Evolutionary conservation across 2,329 filamentous ascomycete species (phyloP), one percentile per base, ranked within the genome.

Genomic region (Stemphylium beticola): DNA sequence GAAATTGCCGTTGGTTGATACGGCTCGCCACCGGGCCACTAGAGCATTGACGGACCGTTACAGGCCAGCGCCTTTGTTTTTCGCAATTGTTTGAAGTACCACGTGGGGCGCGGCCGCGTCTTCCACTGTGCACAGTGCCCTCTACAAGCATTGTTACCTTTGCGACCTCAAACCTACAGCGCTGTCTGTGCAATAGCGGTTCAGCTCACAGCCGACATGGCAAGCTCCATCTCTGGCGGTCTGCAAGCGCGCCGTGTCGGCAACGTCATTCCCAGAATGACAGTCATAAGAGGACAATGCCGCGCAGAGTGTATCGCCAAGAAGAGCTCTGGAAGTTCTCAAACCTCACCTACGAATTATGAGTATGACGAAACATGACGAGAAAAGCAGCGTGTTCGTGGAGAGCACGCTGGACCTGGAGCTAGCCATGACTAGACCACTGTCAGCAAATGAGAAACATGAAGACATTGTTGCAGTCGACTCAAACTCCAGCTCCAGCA

Each of bases 341-440:
- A 32, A 18, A 31, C 15, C 15, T 14, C 15, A 31, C 9, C 17
- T 7, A 20, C 4, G 9, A 7, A 11, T 33, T 8, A n/a, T 12
- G 31, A 33, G 10, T 5, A 55, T 57, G 54, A 29, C 31, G 14
- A 44, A 44, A 4, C 15, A 4, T 7, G 15, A 33, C 9, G 54
- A 32, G 0, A 41, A 20, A 1, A 5, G 9, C 11, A 9, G 8
- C 0, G 36, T n/a, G 11, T 32, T 24, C 10, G 20, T 22, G 0
- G 17, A 29, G 8, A 34, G 29, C n/a, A 47, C 44, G 4, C 53
- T 49, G 18, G 53, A 57, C 22, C 18, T 52, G 6, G 53, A 53
- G 32, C 45, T 43, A 2, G 57, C 38, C 17, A 46, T 41, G 6
- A 39, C 36, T 6, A 38, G 39, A 15, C 41, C 42, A 8, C 33